Base-by-base conservation (phyloP, 2,329 filamentous ascomycete genomes). In the Fusarium dlaminii region DNA sequence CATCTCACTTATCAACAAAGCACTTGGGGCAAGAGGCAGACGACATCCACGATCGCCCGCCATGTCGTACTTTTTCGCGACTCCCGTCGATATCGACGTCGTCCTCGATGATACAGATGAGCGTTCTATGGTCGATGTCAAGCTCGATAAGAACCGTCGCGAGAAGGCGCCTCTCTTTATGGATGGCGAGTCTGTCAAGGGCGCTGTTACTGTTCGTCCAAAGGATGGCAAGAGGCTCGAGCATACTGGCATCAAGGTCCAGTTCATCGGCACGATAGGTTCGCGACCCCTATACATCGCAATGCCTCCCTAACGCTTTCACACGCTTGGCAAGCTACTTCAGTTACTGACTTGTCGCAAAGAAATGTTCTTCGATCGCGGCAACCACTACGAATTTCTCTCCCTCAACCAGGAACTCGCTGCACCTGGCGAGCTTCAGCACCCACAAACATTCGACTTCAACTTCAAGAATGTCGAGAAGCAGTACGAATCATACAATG, bases 381-480 rank as follows among this genome's bases (percentile, higher is more conserved):
- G 96, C 79, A 99, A 98, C 83, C 96, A 98, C 86, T 98, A 99
- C 88, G 96, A 99, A 85, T 99, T 99, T 85, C 92, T 99, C 68
- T 98, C 95, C 40, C 90, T 98, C 34, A 96, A 96, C 79, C 97
- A 98, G 84, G 96, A 99, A 85, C 91, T 99, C 45, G 96, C 96
- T 24, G 95, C 96, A 24, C 96, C 96, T 5, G 96, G 96, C 83
- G 96, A 99, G 87, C 93, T 99, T 66, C 96, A 98, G 82, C 97
- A 99, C 85, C 96, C 96, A 48, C 96, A 99, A 86, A 98, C 95
- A 55, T 98, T 98, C 84, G 94, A 97, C 77, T 99, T 99, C 90
- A 97, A 98, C 87, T 99, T 99, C 90, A 98, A 98, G 85, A 99
- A 98, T 84, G 95, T 99, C 79, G 96, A 99, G 89, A 99, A 99